phyloP scores from a whole-genome alignment of 805 yeast genomes.

The Candida parachauliodes region DNA sequence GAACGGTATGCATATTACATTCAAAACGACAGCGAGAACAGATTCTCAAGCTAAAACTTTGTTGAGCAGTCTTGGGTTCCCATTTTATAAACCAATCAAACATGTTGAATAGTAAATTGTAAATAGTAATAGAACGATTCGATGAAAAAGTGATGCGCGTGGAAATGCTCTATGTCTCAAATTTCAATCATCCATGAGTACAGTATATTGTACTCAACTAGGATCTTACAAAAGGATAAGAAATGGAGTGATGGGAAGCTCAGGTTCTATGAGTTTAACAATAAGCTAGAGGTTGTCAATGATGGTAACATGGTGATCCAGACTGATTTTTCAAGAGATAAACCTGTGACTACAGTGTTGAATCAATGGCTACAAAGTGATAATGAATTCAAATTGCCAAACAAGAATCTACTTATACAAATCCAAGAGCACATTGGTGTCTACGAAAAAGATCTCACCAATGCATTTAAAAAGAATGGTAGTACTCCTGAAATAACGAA shows the following conservation, averaged over 20 bases:
- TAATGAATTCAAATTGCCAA: constrained; percentile 23
- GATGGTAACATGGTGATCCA: constrained; percentile 31
- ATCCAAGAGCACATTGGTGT: constrained; percentile 26
- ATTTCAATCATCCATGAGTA: constrained; percentile 46
- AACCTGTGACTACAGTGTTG: constrained; percentile 8
- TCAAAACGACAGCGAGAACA: constrained; percentile 85
- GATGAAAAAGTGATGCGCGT: neutral
- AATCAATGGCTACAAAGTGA: constrained; percentile 12
- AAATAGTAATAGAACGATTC: neutral
- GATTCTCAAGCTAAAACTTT: constrained; percentile 87
- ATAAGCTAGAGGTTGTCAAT: constrained; percentile 42
- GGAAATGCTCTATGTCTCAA: constrained; percentile 5
- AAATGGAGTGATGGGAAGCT: constrained; percentile 52
- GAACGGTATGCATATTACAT: constrained; percentile 79
- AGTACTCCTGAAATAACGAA: neutral
- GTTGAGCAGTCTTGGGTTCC: constrained; percentile 77
- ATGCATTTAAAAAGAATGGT: constrained; percentile 7
- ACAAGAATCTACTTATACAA: constrained; percentile 25
- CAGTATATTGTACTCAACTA: constrained; percentile 42
- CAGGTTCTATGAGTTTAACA: constrained; percentile 45
- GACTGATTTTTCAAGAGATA: constrained; percentile 25
- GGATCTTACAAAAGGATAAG: constrained; percentile 45
- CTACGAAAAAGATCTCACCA: constrained; percentile 36
- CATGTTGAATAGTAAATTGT: neutral
- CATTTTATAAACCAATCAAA: constrained; percentile 41